Conservation (phyloP, 2,329 filamentous ascomycete species). For the Arachnomyces sp. region DNA sequence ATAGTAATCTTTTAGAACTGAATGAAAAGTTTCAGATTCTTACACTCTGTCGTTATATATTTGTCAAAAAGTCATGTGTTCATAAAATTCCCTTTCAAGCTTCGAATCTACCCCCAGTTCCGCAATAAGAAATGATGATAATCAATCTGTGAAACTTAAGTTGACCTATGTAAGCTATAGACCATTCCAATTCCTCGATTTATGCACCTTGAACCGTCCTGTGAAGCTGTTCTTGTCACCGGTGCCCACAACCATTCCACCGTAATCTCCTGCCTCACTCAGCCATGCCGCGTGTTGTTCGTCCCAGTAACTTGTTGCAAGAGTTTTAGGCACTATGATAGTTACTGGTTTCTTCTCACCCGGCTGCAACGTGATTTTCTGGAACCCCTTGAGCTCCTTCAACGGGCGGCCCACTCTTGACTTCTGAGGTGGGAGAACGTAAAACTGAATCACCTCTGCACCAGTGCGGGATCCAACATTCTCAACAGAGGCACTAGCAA, state of each 20-base stretch:
- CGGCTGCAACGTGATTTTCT: constrained; percentile 51
- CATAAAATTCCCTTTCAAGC: too few relatives aligned
- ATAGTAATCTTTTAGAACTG: too few relatives aligned
- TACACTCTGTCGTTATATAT: too few relatives aligned
- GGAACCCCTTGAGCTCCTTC: constrained; percentile 54
- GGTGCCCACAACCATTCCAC: constrained; percentile 41
- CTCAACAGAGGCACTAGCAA: constrained; percentile 3
- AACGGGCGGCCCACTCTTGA: constrained; percentile 43
- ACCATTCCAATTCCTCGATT: too few relatives aligned
- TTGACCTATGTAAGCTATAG: too few relatives aligned
- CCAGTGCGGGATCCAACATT: constrained; percentile 17
- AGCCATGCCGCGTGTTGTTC: constrained; percentile 56
- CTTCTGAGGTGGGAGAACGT: constrained; percentile 26
- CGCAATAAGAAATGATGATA: too few relatives aligned
- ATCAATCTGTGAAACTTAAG: too few relatives aligned
- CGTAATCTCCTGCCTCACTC: constrained; percentile 54
- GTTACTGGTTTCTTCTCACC: constrained; percentile 48
- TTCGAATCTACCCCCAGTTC: too few relatives aligned
- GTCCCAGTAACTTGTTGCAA: constrained; percentile 57
- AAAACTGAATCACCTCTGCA: constrained; percentile 19
- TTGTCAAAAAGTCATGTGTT: too few relatives aligned
- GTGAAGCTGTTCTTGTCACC: too few relatives aligned
- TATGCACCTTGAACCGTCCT: too few relatives aligned
- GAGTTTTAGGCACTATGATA: constrained; percentile 48
- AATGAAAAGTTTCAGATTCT: too few relatives aligned